Evolutionary conservation across 2,329 filamentous ascomycete species (phyloP).

Genomic region (Clarireedia paspali): DNA sequence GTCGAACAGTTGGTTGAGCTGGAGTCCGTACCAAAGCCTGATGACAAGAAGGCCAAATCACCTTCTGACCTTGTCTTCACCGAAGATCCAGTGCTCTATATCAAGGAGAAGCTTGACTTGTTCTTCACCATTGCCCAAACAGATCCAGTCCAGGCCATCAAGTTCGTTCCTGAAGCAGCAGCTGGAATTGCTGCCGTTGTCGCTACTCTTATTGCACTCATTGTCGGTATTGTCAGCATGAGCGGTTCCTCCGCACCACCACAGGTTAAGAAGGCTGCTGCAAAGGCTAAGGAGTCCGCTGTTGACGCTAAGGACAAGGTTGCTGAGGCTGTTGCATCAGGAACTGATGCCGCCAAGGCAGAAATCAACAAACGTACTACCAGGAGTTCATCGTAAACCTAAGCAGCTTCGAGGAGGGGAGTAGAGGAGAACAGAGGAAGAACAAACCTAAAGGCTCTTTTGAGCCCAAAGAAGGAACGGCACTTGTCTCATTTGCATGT

Average conservation of each 20-base stretch:
- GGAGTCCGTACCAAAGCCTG: constrained; percentile 68
- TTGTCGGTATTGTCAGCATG: constrained; percentile 58
- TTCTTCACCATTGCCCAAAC: constrained; percentile 78
- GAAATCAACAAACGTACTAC: constrained; percentile 28
- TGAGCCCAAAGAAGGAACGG: not conserved
- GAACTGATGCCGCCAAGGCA: constrained; percentile 67
- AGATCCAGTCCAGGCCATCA: constrained; percentile 75
- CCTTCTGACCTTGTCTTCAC: constrained; percentile 77
- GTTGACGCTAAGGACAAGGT: constrained; percentile 71
- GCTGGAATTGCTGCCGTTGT: constrained; percentile 67
- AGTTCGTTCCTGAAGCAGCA: constrained; percentile 86
- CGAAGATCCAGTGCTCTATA: constrained; percentile 79
- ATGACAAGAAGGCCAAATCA: constrained; percentile 52
- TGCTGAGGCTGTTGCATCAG: constrained; percentile 48
- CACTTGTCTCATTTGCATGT: not conserved
- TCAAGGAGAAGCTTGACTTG: constrained; percentile 88
- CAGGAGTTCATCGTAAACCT: constrained; percentile 24
- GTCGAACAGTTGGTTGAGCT: constrained; percentile 76
- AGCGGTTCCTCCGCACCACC: constrained; percentile 60
- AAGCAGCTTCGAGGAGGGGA: too few relatives aligned
- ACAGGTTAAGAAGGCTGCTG: constrained; percentile 64
- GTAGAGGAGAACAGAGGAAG: not conserved
- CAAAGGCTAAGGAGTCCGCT: constrained; percentile 59
- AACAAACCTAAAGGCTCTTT: not conserved
- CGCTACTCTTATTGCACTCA: constrained; percentile 61